Evolutionary conservation across 495 filamentous ascomycete genomes (phyloP).

Genomic region (Chaetomium fimeti): DNA sequence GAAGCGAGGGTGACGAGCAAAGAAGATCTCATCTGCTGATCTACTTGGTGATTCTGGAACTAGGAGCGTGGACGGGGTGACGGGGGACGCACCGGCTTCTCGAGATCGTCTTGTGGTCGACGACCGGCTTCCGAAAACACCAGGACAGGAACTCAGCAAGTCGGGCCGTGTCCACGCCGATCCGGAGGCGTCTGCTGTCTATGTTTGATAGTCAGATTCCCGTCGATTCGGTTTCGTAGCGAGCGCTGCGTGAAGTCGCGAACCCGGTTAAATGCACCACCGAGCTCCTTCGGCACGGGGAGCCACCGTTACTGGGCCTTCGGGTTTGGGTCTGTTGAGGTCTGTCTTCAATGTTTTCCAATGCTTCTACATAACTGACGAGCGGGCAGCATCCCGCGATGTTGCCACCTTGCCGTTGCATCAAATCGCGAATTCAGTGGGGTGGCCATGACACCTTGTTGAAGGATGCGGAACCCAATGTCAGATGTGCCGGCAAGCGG

Average conservation of each 20-base stretch:
- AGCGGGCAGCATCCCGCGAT: neutral
- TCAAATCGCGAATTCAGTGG: neutral
- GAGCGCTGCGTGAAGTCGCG: neutral
- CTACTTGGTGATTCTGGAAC: neutral
- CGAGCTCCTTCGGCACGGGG: slow-evolving; percentile 8
- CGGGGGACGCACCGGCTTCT: neutral
- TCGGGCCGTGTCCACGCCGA: slow-evolving; percentile 4
- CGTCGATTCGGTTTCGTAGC: neutral
- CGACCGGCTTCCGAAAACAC: neutral
- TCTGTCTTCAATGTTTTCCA: neutral
- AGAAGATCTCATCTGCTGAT: neutral
- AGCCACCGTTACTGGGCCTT: neutral
- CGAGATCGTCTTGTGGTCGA: neutral
- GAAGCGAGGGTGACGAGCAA: slow-evolving; percentile 19
- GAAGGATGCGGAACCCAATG: slow-evolving; percentile 5
- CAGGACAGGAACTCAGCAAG: neutral
- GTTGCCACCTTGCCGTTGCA: slow-evolving; percentile 1
- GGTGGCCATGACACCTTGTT: neutral
- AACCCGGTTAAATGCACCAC: slow-evolving; percentile 21
- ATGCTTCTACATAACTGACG: no score
- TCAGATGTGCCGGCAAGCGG: neutral
- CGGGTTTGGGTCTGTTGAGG: neutral
- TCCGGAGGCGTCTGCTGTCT: slow-evolving; percentile 1
- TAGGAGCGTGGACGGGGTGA: neutral
- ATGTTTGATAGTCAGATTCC: slow-evolving; percentile 6